Base-by-base conservation (phyloP, 176 grass and related monocot species). In the Canna indica region DNA sequence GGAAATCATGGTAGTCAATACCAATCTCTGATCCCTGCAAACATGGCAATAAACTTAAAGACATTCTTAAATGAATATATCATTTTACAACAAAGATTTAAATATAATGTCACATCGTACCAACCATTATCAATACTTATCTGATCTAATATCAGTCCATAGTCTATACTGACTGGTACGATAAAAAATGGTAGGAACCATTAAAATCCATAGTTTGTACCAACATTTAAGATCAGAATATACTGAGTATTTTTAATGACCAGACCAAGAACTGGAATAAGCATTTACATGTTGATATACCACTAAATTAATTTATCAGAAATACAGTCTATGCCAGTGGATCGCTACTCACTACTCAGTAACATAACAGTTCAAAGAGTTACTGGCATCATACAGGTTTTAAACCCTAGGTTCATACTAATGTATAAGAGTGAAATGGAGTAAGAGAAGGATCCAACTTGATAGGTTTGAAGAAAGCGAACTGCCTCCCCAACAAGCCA, bases 21-120 rank as follows among this genome's bases (percentile, higher is more conserved):
- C 75, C 88, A 15, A 96, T 83, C 59, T 91, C 92, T 50, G 54
- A 59, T 2, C 92, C 92, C 92, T 96, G 83, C 30, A 73, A 20
- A 71, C 22, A 46, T 28, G 69, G 68, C 48, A 67, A 71, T 7
- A 68, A 67, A 13, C 27, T 38, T 13, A 78, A 59, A 15, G 35
- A 58, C 65, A 67, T 33, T 59, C 36, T 29, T 28, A 71, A 52
- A 59, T n/a, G n/a, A n/a, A n/a, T n/a, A n/a, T n/a, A 11, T 11
- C 5, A 38, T 36, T 38, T 3, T 24, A 24, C 24, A 66, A 18
- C 22, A 66, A 39, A 20, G 20, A 66, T 38, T 24, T 39, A 24
- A 39, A 36, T 38, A 38, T 2, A n/a, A n/a, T 9, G 44, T n/a
- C 16, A 16, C 22, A 62, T 11, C 3, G 29, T 17, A 62, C 27